phyloP scores from a whole-genome alignment of 2,329 filamentous ascomycete species.

The Aspergillus quadricinctus region DNA sequence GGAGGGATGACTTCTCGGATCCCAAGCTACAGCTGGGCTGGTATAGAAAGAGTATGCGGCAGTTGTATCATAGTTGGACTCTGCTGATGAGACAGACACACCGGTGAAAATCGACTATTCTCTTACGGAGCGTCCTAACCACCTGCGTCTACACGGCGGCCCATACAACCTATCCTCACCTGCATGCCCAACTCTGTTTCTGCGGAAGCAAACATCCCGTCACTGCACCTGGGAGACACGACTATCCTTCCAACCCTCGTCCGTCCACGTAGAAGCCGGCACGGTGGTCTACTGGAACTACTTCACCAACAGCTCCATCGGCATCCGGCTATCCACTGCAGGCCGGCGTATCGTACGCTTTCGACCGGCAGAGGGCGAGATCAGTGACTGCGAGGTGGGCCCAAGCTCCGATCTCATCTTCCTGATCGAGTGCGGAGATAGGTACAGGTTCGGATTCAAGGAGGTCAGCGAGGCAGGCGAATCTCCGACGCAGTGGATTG shows the following conservation, averaged over 20 bases:
- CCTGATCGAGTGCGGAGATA: constrained; percentile 26
- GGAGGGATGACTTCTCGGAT: constrained; percentile 34
- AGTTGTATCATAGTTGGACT: neutral
- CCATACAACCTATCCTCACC: constrained; percentile 51
- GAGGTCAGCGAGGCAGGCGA: constrained; percentile 5
- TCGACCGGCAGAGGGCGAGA: constrained; percentile 16
- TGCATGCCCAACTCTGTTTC: constrained; percentile 49
- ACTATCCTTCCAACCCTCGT: constrained; percentile 45
- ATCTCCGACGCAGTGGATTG: constrained; percentile 20
- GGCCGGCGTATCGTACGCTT: constrained; percentile 23
- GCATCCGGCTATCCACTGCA: constrained; percentile 26
- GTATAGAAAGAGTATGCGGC: constrained; percentile 41
- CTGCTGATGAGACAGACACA: constrained; percentile 35
- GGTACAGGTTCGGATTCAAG: constrained; percentile 27
- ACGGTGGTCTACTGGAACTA: constrained; percentile 54
- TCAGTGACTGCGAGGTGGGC: constrained; percentile 10
- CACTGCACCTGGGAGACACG: constrained; percentile 41
- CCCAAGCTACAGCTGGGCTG: constrained; percentile 28
- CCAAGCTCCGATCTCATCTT: constrained; percentile 20
- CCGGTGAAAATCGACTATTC: constrained; percentile 47
- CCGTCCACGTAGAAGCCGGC: constrained; percentile 48
- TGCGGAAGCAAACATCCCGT: constrained; percentile 51
- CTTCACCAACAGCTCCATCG: constrained; percentile 43
- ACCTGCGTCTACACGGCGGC: constrained; percentile 49
- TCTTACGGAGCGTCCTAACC: constrained; percentile 41